Evolutionary conservation across 2,329 filamentous ascomycete genomes (phyloP).

Genomic region (Albifimbria verrucaria): DNA sequence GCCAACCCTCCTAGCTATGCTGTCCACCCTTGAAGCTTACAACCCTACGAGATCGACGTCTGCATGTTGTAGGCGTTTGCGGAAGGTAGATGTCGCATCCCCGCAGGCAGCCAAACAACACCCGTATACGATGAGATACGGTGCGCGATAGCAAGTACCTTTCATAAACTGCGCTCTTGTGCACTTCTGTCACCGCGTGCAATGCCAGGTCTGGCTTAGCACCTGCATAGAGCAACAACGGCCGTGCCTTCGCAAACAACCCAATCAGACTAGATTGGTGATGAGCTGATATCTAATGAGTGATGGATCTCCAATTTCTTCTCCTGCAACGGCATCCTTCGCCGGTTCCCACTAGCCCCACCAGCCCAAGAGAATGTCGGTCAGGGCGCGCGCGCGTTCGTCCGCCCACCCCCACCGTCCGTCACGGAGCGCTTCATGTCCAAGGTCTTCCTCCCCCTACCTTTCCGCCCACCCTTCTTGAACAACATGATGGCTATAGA

Average conservation of each 20-base stretch:
- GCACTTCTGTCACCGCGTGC: background rate
- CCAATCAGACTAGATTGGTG: conserved; percentile 4
- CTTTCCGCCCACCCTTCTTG: too few relatives aligned
- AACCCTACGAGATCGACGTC: background rate
- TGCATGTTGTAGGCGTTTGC: background rate
- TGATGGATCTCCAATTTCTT: conserved; percentile 26
- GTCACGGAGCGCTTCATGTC: conserved; percentile 15
- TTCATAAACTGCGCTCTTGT: too few relatives aligned
- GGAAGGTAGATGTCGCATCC: too few relatives aligned
- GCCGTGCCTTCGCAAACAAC: conserved; percentile 9
- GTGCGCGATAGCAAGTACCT: too few relatives aligned
- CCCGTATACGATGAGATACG: too few relatives aligned
- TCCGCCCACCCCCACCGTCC: conserved; percentile 12
- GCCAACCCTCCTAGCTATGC: background rate
- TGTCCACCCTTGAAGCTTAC: background rate
- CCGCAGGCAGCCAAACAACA: too few relatives aligned
- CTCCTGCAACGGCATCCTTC: conserved; percentile 26
- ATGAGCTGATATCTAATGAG: conserved; percentile 21
- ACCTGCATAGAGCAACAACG: conserved; percentile 18
- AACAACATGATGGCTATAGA: too few relatives aligned
- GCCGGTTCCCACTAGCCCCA: conserved; percentile 19
- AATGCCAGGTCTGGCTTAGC: background rate
- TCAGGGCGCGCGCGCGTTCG: conserved; percentile 22
- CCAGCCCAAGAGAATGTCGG: conserved; percentile 23
- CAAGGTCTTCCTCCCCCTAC: background rate